Conservation (phyloP, 306 rosid species). For the Cucumis cinereus region DNA sequence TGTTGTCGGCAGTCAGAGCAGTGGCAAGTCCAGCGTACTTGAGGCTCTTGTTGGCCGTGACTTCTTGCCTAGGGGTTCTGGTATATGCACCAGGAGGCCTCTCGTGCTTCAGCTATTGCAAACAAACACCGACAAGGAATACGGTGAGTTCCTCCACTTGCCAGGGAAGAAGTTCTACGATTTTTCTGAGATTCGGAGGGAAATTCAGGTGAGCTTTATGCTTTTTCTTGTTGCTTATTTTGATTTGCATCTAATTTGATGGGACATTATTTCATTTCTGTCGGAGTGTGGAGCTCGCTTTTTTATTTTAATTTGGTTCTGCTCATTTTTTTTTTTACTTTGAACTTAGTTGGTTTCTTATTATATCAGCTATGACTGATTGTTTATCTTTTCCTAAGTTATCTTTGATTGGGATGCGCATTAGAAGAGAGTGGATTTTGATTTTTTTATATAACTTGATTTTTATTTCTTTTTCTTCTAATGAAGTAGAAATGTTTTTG, state of each 20-base stretch:
- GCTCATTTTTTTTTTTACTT: background rate
- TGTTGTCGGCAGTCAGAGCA: slow-evolving; percentile 96
- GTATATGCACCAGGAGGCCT: slow-evolving; percentile 84
- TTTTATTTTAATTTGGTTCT: background rate
- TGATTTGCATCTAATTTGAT: background rate
- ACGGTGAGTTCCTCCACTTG: slow-evolving; percentile 90
- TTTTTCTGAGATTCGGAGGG: slow-evolving; percentile 81
- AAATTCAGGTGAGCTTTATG: slow-evolving; percentile 60
- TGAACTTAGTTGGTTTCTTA: background rate
- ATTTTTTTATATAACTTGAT: background rate
- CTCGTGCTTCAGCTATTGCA: slow-evolving; percentile 91
- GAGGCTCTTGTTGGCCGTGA: slow-evolving; percentile 95
- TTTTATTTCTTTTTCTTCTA: background rate
- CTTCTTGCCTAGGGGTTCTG: slow-evolving; percentile 86
- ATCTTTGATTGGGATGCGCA: background rate
- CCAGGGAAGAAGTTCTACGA: slow-evolving; percentile 62
- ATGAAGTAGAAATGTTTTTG: background rate
- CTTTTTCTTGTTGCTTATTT: background rate
- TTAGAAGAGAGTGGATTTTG: background rate
- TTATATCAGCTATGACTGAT: background rate
- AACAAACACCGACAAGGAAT: slow-evolving; percentile 64
- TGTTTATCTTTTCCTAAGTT: background rate
- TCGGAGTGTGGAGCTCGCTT: background rate
- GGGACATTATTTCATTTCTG: background rate
- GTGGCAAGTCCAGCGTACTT: slow-evolving; percentile 98